Evolutionary conservation across 345 rosid genomes (phyloP), one percentile per base, ranked within the genome.

Genomic region (Limnanthes douglasii): DNA sequence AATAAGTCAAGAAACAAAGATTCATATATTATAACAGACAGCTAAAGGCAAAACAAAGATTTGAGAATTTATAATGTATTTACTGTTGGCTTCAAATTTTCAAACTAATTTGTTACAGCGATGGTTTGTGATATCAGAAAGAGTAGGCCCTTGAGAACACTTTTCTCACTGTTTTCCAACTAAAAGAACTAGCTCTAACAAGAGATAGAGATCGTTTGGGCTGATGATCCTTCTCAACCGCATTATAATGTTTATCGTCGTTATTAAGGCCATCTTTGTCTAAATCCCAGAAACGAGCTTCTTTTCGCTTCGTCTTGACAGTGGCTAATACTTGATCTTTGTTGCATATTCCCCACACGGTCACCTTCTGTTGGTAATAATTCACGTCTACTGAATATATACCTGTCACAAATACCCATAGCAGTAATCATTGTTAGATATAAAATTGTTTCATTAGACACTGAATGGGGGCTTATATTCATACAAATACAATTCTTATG

Each of bases 341-440:
- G 68, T 86, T 77, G 66, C 94, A 86, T 16, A 86, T 81, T 13
- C 92, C 94, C 96, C 96, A 86, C 5, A 77, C 92, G 1, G 72
- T 74, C 56, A 72, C 94, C 59, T 81, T 86, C 31, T 81, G 97
- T 21, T 81, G 61, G 34, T 51, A 25, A 22, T 60, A 67, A 27
- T 86, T 82, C 24, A 81, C 77, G 28, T 62, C 70, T 37, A 75
- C 86, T 10, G 88, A 78, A 46, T 81, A 66, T 48, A 81, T 81
- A 23, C 94, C 97, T 86, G 69, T 31, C 27, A 13, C 18, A 31
- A 18, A 3, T n/a, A n/a, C n/a, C n/a, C n/a, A n/a, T n/a, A n/a
- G n/a, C n/a, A n/a, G n/a, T n/a, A n/a, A n/a, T n/a, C n/a, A n/a
- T n/a, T n/a, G n/a, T n/a, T n/a, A n/a, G n/a, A n/a, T n/a, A n/a